phyloP scores from a whole-genome alignment of 768 basidiomycete species.

The Leucosporidium creatinivorum region DNA sequence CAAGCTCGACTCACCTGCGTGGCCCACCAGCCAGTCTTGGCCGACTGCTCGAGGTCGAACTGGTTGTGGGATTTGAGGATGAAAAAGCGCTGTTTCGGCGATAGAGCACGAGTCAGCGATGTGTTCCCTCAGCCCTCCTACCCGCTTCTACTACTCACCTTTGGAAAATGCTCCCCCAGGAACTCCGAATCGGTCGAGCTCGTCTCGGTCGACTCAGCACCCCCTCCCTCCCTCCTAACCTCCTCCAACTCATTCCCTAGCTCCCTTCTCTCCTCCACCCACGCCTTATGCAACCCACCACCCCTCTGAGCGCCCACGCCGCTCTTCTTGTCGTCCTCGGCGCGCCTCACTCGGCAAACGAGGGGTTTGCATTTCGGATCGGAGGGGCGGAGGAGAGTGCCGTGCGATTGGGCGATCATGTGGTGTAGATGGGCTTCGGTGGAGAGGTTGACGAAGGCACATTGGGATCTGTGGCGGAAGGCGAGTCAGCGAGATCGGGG shows the following conservation, averaged over 20 bases:
- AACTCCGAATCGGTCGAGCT: too few relatives aligned
- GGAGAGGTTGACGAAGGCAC: constrained; percentile 85
- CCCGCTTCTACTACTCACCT: background rate
- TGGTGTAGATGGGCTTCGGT: constrained; percentile 54
- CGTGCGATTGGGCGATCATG: constrained; percentile 68
- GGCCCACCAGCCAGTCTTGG: constrained; percentile 76
- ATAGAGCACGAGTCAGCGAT: too few relatives aligned
- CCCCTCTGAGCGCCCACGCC: constrained; percentile 86
- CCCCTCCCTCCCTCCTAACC: too few relatives aligned
- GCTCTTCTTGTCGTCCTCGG: constrained; percentile 75
- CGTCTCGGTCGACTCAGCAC: too few relatives aligned
- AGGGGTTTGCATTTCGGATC: constrained; percentile 68
- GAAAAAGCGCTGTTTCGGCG: constrained; percentile 5
- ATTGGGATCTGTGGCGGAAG: constrained; percentile 52
- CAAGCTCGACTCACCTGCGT: constrained; percentile 57
- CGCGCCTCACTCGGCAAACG: constrained; percentile 72
- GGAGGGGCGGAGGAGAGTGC: constrained; percentile 57
- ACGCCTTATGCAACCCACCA: constrained; percentile 66
- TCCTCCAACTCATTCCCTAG: too few relatives aligned
- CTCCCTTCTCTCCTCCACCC: constrained; percentile 48
- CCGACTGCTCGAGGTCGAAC: constrained; percentile 39
- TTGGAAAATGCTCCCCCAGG: too few relatives aligned
- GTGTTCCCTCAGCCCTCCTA: too few relatives aligned
- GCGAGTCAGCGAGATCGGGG: too few relatives aligned
- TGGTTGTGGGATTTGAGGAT: constrained; percentile 31